Base-by-base conservation (phyloP, 345 rosid genomes). In the Passiflora organensis region DNA sequence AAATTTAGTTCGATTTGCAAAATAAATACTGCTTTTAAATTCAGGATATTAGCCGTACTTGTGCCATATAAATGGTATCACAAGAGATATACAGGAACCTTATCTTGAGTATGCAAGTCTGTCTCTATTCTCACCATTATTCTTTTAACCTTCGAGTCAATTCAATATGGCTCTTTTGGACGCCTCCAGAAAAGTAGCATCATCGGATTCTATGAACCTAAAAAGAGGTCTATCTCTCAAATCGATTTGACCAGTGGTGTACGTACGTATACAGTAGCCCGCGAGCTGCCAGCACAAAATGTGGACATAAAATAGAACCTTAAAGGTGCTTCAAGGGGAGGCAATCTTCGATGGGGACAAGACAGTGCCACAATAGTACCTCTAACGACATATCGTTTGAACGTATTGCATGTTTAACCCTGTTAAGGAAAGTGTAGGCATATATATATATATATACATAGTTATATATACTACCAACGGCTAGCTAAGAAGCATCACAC, bases 351-450 rank as follows among this genome's bases (percentile, higher is more conserved):
- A 10, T 10, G 12, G 43, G 43, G n/a, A 39, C 13, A 39, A 39
- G n/a, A 39, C 43, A 10, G 12, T 12, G 39, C 39, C 6, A 12
- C 39, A 39, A 3, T 4, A 10, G n/a, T 39, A 2, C 34, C 5
- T 28, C 3, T 39, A 48, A 48, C 32, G 51, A 22, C 17, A 22
- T n/a, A n/a, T 13, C 51, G 32, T 48, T 48, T 22, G 32, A 48
- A 3, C 20, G 15, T 28, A 22, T 19, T 11, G 51, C 15, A 14
- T 19, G 12, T 4, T 0, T 61, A 24, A 50, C 63, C 63, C 20
- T 38, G 57, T 34, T 56, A 65, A 46, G 70, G 67, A 65, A 56
- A 50, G 55, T 51, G 43, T 37, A 14, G 58, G 15, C 11, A 11
- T 16, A 28, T 28, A n/a, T n/a, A n/a, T n/a, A n/a, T n/a, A n/a